A percentile compares a stretch with the other conserved stretches of the same genome.
phyloP scores from a whole-genome alignment of 2,329 filamentous ascomycete genomes.

The Thielaviopsis populi region DNA sequence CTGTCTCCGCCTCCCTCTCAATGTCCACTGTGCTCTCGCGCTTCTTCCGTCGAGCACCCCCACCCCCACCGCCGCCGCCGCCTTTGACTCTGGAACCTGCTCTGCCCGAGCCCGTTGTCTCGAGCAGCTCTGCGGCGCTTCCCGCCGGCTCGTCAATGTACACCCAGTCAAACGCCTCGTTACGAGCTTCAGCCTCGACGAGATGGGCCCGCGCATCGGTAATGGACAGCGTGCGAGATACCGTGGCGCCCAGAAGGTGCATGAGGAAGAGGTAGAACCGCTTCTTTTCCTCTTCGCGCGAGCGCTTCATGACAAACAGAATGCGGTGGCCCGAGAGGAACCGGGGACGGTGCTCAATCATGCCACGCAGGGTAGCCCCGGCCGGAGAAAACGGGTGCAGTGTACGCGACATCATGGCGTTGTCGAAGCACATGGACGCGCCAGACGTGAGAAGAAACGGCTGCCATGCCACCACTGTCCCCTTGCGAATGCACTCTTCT shows the following conservation, averaged over 20 bases:
- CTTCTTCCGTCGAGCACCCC: conserved; percentile 17
- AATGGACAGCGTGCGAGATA: conserved; percentile 51
- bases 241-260: conserved; percentile 57
- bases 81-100: not conserved
- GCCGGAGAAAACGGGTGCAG: conserved; percentile 45
- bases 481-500: conserved; percentile 49
- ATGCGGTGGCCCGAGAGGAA: conserved; percentile 51
- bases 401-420: conserved; percentile 60
- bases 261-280: conserved; percentile 68
- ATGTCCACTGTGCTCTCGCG: conserved; percentile 19
- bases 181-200: conserved; percentile 22
- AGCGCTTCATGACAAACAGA: conserved; percentile 54
- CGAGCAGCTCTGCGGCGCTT: conserved; percentile 36
- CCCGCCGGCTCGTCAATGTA: conserved; percentile 56
- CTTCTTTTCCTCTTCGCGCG: conserved; percentile 43
- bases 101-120: conserved; percentile 16
- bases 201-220: conserved; percentile 49
- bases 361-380: conserved; percentile 39
- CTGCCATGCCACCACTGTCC: conserved; percentile 53
- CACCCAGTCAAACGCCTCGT: conserved; percentile 53
- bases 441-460: conserved; percentile 78
- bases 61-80: not conserved
- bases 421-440: conserved; percentile 58
- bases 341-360: conserved; percentile 44
- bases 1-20: not conserved